phyloP scores from a whole-genome alignment of 495 filamentous ascomycete genomes.

The Elasticomyces elasticus region DNA sequence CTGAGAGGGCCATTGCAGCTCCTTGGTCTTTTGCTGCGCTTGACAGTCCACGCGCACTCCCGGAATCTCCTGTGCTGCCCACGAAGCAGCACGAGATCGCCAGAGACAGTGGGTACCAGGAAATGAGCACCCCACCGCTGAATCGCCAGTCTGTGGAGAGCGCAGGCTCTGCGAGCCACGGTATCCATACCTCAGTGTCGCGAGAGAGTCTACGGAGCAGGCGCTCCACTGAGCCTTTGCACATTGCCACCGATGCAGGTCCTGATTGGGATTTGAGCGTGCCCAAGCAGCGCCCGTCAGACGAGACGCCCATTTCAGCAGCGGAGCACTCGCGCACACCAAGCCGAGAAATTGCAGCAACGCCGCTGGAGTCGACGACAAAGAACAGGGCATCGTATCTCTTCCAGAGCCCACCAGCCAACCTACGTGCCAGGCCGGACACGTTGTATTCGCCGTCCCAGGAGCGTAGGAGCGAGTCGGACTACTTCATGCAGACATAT shows the following conservation, averaged over 20 bases:
- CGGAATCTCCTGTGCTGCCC: not conserved
- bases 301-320: not conserved
- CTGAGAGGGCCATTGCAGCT: not conserved
- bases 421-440: not conserved
- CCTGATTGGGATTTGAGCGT: constrained; percentile 19
- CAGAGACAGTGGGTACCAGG: constrained; percentile 39
- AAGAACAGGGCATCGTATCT: constrained; percentile 46
- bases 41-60: not conserved
- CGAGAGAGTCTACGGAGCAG: constrained; percentile 15
- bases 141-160: constrained; percentile 8
- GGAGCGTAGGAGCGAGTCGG: not conserved
- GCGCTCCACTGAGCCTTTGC: constrained; percentile 20
- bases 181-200: not conserved
- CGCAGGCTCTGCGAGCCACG: not conserved
- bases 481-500: not conserved
- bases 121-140: constrained; percentile 17
- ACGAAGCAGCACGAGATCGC: constrained; percentile 21
- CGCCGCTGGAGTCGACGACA: constrained; percentile 41
- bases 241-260: constrained; percentile 19
- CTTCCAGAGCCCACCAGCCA: constrained; percentile 41
- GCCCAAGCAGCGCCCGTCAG: constrained; percentile 6
- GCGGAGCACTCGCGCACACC: constrained; percentile 7
- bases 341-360: constrained; percentile 7
- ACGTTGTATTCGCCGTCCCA: not conserved
- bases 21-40: constrained; percentile 12